A percentile compares a stretch with the other conserved stretches of the same genome.
phyloP scores from a whole-genome alignment of 345 rosid genomes.

The Citrus unshiu region DNA sequence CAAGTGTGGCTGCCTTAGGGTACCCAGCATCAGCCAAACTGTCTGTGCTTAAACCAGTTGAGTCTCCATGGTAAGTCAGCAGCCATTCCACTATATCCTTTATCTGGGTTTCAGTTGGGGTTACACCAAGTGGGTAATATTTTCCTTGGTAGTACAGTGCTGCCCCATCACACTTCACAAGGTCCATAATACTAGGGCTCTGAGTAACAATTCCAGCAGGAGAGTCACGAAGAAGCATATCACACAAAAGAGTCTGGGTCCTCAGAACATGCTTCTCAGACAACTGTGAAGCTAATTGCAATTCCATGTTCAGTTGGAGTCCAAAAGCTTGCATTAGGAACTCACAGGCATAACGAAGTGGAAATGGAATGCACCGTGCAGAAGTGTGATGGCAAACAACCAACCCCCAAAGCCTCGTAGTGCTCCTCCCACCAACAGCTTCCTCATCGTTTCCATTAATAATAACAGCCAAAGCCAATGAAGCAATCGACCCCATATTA shows the following conservation, averaged over 20 bases:
- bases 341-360: conserved; percentile 95
- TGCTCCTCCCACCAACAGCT: conserved; percentile 57
- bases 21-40: conserved; percentile 93
- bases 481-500: conserved; percentile 91
- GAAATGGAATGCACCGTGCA: conserved; percentile 82
- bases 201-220: conserved; percentile 93
- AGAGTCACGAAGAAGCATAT: conserved; percentile 97
- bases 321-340: conserved; percentile 99
- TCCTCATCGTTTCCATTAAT: conserved; percentile 87
- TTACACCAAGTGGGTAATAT: conserved; percentile 71
- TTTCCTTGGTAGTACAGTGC: conserved; percentile 86
- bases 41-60: conserved; percentile 94
- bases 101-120: conserved; percentile 82
- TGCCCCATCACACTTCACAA: conserved; percentile 93
- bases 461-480: conserved; percentile 87
- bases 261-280: conserved; percentile 85
- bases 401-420: conserved; percentile 92
- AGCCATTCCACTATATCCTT: conserved; percentile 88
- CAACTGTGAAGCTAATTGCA: conserved; percentile 85
- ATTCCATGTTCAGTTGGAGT: conserved; percentile 93
- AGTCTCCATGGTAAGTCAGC: conserved; percentile 76
- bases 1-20: conserved; percentile 77
- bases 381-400: conserved; percentile 99
- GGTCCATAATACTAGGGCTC: conserved; percentile 94
- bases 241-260: conserved; percentile 92